Base-by-base conservation (phyloP, 75 land plant species). In the Cupressus sempervirens region DNA sequence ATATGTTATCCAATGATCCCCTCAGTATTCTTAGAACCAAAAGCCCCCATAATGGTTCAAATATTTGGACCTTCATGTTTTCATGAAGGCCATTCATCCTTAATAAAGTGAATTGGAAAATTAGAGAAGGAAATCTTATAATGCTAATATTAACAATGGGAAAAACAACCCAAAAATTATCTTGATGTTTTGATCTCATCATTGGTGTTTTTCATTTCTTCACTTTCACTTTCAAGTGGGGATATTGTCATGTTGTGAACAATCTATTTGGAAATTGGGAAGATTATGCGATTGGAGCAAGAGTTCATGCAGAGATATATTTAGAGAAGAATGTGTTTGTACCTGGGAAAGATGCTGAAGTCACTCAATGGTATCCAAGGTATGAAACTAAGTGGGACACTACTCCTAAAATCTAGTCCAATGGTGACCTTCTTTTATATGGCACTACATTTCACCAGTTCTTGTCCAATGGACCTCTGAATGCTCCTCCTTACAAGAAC, bases 211-310 rank as follows among this genome's bases (percentile, higher is more conserved):
- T 65, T 65, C 53, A 11, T 13, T 50, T 15, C 53, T 50, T 50
- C 13, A n/a, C n/a, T n/a, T n/a, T 15, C 14, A n/a, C n/a, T 1
- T 50, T 50, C 53, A 50, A 15, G 12, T 50, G 53, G 53, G 53
- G 53, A 50, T 50, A 50, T 13, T 50, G 53, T 50, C 53, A 50
- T 79, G 92, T 91, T 4, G 53, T 86, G 32, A 91, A 89, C 87
- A 91, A 91, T 43, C 76, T 89, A 65, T 91, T 87, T 77, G 83
- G 83, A 46, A 87, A 87, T 76, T 91, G 92, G 92, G 88, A 88
- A 34, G 87, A 80, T 65, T 91, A 91, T 36, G 92, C 92, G 0
- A 84, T 89, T 26, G 92, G 92, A 3, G 92, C 86, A 4, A 52
- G 92, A 40, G 88, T 70, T 0, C 80, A 87, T 75, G 92, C 90